phyloP scores from a whole-genome alignment of 2,329 filamentous ascomycete species.

The Neurospora crassa region DNA sequence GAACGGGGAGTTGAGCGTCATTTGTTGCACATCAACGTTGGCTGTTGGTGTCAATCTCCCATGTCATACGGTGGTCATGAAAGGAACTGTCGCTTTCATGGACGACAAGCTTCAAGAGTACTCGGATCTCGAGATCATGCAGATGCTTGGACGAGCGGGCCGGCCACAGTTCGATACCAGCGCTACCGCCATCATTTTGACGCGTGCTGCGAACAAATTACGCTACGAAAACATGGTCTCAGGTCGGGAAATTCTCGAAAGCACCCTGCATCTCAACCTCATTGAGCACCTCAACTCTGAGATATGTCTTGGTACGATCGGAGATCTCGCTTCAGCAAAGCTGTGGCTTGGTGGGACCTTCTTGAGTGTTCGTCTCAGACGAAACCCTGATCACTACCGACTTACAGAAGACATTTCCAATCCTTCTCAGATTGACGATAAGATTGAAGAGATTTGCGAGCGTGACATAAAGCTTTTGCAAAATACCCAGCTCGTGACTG shows the following conservation, averaged over 20 bases:
- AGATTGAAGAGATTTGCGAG: constrained; percentile 61
- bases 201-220: constrained; percentile 50
- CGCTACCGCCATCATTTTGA: constrained; percentile 73
- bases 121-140: constrained; percentile 76
- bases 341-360: constrained; percentile 72
- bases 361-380: constrained; percentile 61
- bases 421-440: constrained; percentile 46
- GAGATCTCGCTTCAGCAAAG: constrained; percentile 53
- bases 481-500: constrained; percentile 46
- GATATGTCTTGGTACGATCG: constrained; percentile 65
- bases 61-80: constrained; percentile 74
- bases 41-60: constrained; percentile 78
- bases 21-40: constrained; percentile 80
- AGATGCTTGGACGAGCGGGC: constrained; percentile 80
- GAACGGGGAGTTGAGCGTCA: constrained; percentile 62
- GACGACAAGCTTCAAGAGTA: constrained; percentile 57
- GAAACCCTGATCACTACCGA: constrained; percentile 65
- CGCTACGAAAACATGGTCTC: constrained; percentile 67
- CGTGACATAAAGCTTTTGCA: constrained; percentile 58
- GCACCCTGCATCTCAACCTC: constrained; percentile 66
- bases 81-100: constrained; percentile 63
- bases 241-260: constrained; percentile 66
- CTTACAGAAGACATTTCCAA: constrained; percentile 26
- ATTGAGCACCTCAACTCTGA: constrained; percentile 82
- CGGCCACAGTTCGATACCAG: constrained; percentile 73